These are phyloP conservation scores for Sclerotinia glacialis DNA, from an alignment of 2,329 filamentous ascomycete genomes.

Conservation along the genomic window DNA sequence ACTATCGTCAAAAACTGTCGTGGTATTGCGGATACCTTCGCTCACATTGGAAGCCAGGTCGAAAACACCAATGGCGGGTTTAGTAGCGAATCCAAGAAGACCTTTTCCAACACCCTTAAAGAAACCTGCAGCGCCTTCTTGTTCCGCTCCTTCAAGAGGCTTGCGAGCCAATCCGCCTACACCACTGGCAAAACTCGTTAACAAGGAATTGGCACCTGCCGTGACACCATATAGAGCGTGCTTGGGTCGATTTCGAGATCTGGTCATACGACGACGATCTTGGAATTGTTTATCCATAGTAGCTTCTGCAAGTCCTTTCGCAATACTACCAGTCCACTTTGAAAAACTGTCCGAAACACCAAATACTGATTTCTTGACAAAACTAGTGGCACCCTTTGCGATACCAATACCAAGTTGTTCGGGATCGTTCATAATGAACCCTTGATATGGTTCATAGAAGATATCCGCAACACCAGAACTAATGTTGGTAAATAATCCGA, in stretches of 20 bases:
- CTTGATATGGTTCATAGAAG: conserved; percentile 99
- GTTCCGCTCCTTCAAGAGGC: conserved; percentile 91
- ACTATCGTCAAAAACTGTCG: conserved; percentile 93
- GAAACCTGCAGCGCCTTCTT: conserved; percentile 90
- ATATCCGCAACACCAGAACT: conserved; percentile 96
- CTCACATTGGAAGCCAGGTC: conserved; percentile 96
- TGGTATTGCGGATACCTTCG: conserved; percentile 97
- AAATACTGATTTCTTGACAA: conserved; percentile 98
- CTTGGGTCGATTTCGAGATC: conserved; percentile 90
- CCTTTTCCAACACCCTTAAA: conserved; percentile 98
- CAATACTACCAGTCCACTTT: conserved; percentile 95
- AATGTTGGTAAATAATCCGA: conserved; percentile 96
- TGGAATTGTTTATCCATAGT: conserved; percentile 99
- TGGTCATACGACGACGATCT: conserved; percentile 88
- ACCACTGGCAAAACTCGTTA: conserved; percentile 87
- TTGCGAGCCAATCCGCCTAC: conserved; percentile 92
- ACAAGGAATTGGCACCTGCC: conserved; percentile 90
- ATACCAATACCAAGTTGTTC: conserved; percentile 94
- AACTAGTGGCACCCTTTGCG: conserved; percentile 92
- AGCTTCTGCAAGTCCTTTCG: conserved; percentile 91
- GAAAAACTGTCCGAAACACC: conserved; percentile 96
- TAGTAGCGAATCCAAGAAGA: conserved; percentile 88
- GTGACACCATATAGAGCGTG: conserved; percentile 96
- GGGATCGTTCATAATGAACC: conserved; percentile 85
- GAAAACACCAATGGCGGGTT: conserved; percentile 93